Conservation (phyloP, 2,329 filamentous ascomycete genomes). For the Aspergillus sp. region DNA sequence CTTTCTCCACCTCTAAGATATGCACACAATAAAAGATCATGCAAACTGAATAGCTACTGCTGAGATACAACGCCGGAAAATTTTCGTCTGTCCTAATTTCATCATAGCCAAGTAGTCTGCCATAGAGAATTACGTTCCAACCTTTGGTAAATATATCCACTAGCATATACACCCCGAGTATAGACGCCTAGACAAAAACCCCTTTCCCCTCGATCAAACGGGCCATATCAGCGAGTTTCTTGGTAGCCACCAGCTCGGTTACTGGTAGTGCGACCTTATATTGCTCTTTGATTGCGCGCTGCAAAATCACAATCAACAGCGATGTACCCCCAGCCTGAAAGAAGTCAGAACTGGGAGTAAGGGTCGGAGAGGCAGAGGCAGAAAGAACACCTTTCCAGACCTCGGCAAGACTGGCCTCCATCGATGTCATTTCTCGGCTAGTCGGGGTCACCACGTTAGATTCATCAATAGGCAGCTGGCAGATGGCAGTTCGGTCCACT, state of each 20-base stretch:
- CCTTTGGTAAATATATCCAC: too few species aligned
- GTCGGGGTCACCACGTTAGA: background rate
- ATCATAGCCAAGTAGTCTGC: too few species aligned
- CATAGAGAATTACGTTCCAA: too few species aligned
- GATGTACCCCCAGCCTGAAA: background rate
- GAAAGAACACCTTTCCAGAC: background rate
- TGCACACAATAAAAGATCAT: too few species aligned
- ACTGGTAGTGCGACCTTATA: background rate
- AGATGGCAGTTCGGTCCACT: background rate
- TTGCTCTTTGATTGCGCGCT: background rate
- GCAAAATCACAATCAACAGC: background rate
- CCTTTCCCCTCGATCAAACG: background rate
- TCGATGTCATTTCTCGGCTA: background rate
- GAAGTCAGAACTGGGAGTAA: background rate
- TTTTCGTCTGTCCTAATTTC: too few species aligned
- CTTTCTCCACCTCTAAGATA: too few species aligned
- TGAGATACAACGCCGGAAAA: too few species aligned
- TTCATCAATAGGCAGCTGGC: background rate
- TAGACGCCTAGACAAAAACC: background rate
- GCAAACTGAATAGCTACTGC: too few species aligned
- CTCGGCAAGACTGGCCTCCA: background rate
- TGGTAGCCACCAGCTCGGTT: background rate
- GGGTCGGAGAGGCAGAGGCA: background rate
- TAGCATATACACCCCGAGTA: too few species aligned
- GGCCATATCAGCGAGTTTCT: background rate